Percentiles rank a stretch among this genome's conserved stretches.
phyloP scores from a whole-genome alignment of 108 stramenopile genomes.

The Pseudonitzschia delicatissima region DNA sequence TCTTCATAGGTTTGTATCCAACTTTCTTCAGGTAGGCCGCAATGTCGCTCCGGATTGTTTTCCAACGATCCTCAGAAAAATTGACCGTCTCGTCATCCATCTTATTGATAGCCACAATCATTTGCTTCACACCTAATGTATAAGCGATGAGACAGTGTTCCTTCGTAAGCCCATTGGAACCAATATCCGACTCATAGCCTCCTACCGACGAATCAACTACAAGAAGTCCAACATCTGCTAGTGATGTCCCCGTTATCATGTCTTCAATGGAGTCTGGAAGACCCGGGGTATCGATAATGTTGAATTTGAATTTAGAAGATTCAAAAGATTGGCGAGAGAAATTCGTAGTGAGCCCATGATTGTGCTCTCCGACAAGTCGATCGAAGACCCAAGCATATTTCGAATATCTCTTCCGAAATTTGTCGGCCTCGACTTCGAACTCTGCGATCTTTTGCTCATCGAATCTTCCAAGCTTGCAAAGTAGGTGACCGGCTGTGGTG shows the following conservation, averaged over 20 bases:
- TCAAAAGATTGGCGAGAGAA: conserved; percentile 93
- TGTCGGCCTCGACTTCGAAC: conserved; percentile 94
- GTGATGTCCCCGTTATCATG: conserved; percentile 96
- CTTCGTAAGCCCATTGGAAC: conserved; percentile 89
- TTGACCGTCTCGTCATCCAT: conserved; percentile 92
- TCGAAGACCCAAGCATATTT: conserved; percentile 72
- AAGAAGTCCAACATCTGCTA: conserved; percentile 92
- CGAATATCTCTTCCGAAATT: conserved; percentile 18
- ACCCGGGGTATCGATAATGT: conserved; percentile 95
- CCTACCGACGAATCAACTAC: conserved; percentile 81
- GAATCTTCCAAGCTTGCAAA: conserved; percentile 88
- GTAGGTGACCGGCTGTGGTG: conserved; percentile 93
- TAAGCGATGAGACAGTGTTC: conserved; percentile 94
- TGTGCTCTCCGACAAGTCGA: conserved; percentile 93
- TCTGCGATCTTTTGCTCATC: conserved; percentile 95
- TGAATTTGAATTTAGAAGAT: conserved; percentile 83
- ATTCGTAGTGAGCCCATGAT: conserved; percentile 85
- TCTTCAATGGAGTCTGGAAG: conserved; percentile 89
- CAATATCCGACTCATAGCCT: conserved; percentile 87
- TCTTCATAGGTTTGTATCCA: conserved; percentile 81
- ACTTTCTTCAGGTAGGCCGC: conserved; percentile 54
- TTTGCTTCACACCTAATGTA: conserved; percentile 95
- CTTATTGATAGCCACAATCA: conserved; percentile 96
- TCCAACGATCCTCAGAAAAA: conserved; percentile 85
- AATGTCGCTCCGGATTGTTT: conserved; percentile 86